phyloP scores from a whole-genome alignment of 345 rosid species.

The Erysimum cheiranthoides region DNA sequence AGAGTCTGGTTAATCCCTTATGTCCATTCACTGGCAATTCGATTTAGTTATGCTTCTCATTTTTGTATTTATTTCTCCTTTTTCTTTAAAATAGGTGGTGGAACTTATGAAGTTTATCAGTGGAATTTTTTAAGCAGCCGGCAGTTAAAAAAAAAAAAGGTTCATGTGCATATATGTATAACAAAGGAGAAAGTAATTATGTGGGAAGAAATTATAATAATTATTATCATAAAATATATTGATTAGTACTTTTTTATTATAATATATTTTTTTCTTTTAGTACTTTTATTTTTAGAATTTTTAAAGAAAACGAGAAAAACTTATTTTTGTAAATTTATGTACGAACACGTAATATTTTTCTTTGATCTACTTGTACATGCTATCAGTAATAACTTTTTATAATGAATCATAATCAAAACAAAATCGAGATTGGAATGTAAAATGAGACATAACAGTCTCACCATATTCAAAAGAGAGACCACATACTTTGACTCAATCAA shows the following conservation, averaged over 20 bases:
- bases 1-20: no score
- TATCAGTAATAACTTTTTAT: neutral
- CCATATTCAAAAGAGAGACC: slow-evolving; percentile 8
- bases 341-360: neutral
- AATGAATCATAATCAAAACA: slow-evolving; percentile 24
- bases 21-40: slow-evolving; percentile 21
- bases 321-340: neutral
- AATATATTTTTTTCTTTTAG: neutral
- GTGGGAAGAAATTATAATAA: neutral
- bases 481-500: neutral
- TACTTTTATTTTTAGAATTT: neutral
- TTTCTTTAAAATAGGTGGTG: neutral
- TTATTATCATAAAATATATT: neutral
- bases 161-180: neutral
- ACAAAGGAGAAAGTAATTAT: neutral
- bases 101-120: neutral
- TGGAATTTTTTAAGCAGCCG: neutral
- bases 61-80: no score
- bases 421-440: slow-evolving; percentile 14
- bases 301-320: neutral
- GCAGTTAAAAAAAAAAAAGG: neutral
- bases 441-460: slow-evolving; percentile 1
- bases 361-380: neutral
- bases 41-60: neutral
- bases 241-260: neutral